Evolutionary conservation across 768 basidiomycete genomes (phyloP).

Genomic region (Lactifluus pinguis): DNA sequence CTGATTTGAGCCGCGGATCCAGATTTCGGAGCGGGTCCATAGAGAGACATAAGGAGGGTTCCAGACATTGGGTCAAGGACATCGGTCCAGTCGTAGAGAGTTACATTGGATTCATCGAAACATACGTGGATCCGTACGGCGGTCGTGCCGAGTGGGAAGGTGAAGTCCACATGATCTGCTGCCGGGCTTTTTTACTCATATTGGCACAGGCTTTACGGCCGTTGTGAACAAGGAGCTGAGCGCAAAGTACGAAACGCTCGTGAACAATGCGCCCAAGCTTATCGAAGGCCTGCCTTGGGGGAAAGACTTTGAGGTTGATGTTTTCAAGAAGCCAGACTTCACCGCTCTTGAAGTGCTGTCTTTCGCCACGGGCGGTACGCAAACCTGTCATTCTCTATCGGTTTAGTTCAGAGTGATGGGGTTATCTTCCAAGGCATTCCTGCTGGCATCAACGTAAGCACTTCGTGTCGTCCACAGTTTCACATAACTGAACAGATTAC

Average conservation of each 20-base stretch:
- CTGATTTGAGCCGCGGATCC: background rate
- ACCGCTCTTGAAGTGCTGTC: conserved; percentile 75
- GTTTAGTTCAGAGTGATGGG: background rate
- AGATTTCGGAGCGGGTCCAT: conserved; percentile 77
- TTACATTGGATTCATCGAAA: conserved; percentile 82
- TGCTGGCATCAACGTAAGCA: conserved; percentile 69
- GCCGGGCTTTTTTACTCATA: background rate
- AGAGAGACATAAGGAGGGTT: conserved; percentile 69
- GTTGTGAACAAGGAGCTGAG: conserved; percentile 81
- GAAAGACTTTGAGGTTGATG: conserved; percentile 34
- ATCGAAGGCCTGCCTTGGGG: conserved; percentile 85
- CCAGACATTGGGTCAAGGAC: conserved; percentile 78
- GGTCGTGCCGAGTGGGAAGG: conserved; percentile 94
- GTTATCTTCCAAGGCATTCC: conserved; percentile 51
- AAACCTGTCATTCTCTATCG: background rate
- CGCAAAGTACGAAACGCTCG: conserved; percentile 71
- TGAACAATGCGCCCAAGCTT: conserved; percentile 65
- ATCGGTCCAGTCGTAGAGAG: conserved; percentile 81
- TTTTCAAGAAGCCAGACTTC: conserved; percentile 83
- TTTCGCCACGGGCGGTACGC: conserved; percentile 73
- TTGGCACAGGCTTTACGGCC: conserved; percentile 68
- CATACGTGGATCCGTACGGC: conserved; percentile 76
- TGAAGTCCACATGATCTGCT: conserved; percentile 20
- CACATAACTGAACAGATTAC: background rate
- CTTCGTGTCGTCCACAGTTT: background rate